phyloP scores from a whole-genome alignment of 2,329 filamentous ascomycete genomes.

The Ophiostoma tasmaniense region DNA sequence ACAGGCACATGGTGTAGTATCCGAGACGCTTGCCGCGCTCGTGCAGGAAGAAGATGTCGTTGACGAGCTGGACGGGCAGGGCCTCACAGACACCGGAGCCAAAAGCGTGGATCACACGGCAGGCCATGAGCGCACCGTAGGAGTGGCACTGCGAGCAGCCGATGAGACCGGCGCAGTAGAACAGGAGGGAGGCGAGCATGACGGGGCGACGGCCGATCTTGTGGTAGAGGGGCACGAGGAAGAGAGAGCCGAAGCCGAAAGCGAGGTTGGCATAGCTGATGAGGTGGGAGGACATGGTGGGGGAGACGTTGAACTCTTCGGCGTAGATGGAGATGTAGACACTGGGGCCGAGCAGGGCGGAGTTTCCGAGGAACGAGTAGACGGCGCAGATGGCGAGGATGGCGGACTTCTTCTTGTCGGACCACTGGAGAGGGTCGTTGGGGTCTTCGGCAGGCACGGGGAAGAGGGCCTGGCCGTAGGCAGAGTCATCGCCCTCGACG shows the following conservation, averaged over 20 bases:
- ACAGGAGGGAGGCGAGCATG: conserved; percentile 32
- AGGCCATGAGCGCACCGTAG: conserved; percentile 33
- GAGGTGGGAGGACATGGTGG: conserved; percentile 44
- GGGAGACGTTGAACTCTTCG: conserved; percentile 42
- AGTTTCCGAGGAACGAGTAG: conserved; percentile 53
- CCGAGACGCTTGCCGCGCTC: conserved; percentile 46
- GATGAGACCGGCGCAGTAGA: conserved; percentile 34
- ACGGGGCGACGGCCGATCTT: conserved; percentile 37
- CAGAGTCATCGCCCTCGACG: conserved; percentile 49
- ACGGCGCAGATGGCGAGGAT: conserved; percentile 46
- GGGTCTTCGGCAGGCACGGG: conserved; percentile 53
- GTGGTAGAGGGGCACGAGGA: conserved; percentile 50
- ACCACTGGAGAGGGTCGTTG: conserved; percentile 54
- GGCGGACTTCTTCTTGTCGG: conserved; percentile 45
- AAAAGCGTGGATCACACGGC: conserved; percentile 33
- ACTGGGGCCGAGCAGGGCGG: conserved; percentile 46
- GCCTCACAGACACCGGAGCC: conserved; percentile 38
- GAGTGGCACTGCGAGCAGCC: conserved; percentile 31
- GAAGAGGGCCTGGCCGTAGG: conserved; percentile 51
- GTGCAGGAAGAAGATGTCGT: conserved; percentile 40
- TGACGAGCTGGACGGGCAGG: conserved; percentile 38
- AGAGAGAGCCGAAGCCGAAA: conserved; percentile 48
- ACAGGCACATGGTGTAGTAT: conserved; percentile 52
- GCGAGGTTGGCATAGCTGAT: conserved; percentile 53
- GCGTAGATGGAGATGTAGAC: conserved; percentile 50